phyloP scores from a whole-genome alignment of 208 protist species.

The Naegleria fowleri region DNA sequence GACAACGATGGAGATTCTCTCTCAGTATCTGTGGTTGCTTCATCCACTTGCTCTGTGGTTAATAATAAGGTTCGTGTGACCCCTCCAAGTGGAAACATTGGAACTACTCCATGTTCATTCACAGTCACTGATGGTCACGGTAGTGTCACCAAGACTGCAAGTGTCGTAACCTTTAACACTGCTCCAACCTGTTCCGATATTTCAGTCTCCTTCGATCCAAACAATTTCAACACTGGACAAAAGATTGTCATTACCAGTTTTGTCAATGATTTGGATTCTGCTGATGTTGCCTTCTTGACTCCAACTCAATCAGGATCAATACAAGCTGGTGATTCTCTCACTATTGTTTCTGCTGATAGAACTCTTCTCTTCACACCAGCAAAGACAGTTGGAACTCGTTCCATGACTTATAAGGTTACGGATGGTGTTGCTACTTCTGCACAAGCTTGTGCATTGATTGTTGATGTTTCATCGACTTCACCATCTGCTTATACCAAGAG shows the following conservation, averaged over 20 bases:
- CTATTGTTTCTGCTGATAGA: not conserved
- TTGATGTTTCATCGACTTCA: not conserved
- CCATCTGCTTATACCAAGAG: not conserved
- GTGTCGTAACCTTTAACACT: not conserved
- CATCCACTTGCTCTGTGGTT: not conserved
- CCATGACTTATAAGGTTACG: not conserved
- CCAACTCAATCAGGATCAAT: not conserved
- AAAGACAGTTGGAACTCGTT: not conserved
- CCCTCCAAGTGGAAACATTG: not conserved
- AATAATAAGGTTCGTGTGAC: not conserved
- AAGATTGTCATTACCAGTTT: not conserved
- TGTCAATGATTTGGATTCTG: not conserved
- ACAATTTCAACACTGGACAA: not conserved
- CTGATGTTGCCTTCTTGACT: not conserved
- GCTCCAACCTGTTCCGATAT: not conserved
- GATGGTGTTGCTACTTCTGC: not conserved
- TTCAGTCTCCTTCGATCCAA: not conserved
- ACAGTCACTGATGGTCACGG: too few species aligned
- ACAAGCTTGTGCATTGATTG: not conserved
- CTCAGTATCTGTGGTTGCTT: not conserved
- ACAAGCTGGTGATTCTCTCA: not conserved
- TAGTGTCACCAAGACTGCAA: not conserved
- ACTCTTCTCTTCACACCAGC: not conserved
- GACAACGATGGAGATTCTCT: conserved; percentile 15
- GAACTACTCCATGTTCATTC: not conserved